Evolutionary conservation across 306 rosid species (phyloP), one percentile per base, ranked within the genome.

Genomic region (Glycine tomentella): DNA sequence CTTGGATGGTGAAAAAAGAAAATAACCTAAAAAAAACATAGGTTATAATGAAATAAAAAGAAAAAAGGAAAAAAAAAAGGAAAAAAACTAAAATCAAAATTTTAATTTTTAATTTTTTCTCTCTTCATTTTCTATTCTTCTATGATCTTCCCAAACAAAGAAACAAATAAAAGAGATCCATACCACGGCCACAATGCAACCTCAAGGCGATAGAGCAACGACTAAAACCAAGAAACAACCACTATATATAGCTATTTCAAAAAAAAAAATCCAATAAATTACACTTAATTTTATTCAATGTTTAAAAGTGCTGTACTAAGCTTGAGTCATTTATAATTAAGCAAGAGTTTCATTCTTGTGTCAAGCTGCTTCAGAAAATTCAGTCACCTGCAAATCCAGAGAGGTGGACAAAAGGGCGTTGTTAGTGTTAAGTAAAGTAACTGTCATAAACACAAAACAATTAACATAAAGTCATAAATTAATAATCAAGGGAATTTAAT

Each of bases 331-430:
- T 48, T 50, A 11, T 11, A 50, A 12, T 50, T 50, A 50, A 50
- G 55, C 55, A 50, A 50, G 6, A 50, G 15, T 3, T 53, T 14
- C 16, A n/a, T 53, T 53, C 25, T 14, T n/a, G 59, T 53, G 16
- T 53, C 16, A 76, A 7, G 34, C 17, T 51, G 4, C 9, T 80
- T 69, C 87, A 33, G 34, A 44, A 66, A 81, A 77, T n/a, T n/a
- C 4, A 77, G 81, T 65, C 48, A 65, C 80, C 88, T 85, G 9
- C 3, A 72, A 48, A 38, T 14, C n/a, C 16, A 51, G 7, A 14
- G 12, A 33, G 31, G n/a, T n/a, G 3, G 16, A 63, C 10, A 63
- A 63, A 6, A 14, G 70, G 38, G 62, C 11, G 2, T 5, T 38
- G 33, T n/a, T 13, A 66, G 12, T 10, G 17, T 12, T 12, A 25